Evolutionary conservation across 495 filamentous ascomycete species (phyloP).

Genomic region (Podospora didyma): DNA sequence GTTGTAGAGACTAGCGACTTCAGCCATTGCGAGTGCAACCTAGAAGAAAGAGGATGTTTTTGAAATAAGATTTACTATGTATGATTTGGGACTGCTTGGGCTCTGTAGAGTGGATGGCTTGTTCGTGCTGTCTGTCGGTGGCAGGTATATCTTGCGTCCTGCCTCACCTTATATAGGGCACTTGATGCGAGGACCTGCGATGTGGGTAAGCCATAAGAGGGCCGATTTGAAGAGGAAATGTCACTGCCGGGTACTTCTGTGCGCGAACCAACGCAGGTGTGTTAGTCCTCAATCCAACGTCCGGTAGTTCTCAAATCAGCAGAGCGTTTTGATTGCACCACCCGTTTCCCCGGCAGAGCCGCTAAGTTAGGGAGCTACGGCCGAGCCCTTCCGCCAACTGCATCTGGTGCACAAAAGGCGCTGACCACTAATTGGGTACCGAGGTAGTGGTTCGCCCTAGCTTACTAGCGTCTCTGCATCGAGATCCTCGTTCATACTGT

Average conservation of each 20-base stretch:
- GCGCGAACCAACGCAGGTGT: neutral
- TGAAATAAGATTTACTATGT: too few relatives aligned
- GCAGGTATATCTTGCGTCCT: too few relatives aligned
- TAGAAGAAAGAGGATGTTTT: too few relatives aligned
- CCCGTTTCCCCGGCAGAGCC: neutral
- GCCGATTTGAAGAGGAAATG: neutral
- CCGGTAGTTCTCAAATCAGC: neutral
- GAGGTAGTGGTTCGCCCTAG: neutral
- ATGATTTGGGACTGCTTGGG: too few relatives aligned
- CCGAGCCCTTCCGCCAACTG: neutral
- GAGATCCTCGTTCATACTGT: neutral
- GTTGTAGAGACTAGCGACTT: too few relatives aligned
- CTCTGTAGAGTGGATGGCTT: too few relatives aligned
- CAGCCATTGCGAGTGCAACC: too few relatives aligned
- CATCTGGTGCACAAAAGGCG: neutral
- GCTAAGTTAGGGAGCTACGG: neutral
- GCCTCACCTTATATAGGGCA: too few relatives aligned
- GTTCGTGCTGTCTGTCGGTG: too few relatives aligned
- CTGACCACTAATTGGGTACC: neutral
- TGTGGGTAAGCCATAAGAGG: neutral
- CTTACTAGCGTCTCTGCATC: neutral
- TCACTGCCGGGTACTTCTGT: neutral
- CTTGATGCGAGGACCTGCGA: neutral
- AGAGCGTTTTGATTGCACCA: neutral
- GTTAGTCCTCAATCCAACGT: neutral